A percentile compares a stretch with the other conserved stretches of the same genome.
Conservation (phyloP, 805 yeast genomes). For the Kazachstania africana region DNA sequence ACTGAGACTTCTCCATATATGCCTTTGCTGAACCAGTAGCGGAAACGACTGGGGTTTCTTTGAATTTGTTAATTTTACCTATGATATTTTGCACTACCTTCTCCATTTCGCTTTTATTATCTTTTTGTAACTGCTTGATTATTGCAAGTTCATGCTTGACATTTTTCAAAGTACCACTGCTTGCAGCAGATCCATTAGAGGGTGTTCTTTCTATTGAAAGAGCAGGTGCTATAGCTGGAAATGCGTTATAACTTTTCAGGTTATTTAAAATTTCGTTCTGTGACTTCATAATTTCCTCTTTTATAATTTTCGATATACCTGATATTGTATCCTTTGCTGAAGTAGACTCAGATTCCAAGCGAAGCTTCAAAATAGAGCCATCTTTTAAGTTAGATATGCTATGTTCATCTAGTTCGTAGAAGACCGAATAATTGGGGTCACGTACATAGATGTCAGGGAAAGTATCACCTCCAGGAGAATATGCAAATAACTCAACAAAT, state of each 20-base stretch:
- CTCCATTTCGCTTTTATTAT: constrained; percentile 33
- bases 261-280: constrained; percentile 7
- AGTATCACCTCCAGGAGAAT: constrained; percentile 55
- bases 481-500: constrained; percentile 81
- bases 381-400: constrained; percentile 43
- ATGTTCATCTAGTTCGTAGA: constrained; percentile 73
- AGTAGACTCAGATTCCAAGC: constrained; percentile 4
- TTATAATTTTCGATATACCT: constrained; percentile 2
- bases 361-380: constrained; percentile 50
- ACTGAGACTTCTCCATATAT: constrained; percentile 69
- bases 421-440: constrained; percentile 45
- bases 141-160: constrained; percentile 14
- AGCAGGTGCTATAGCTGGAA: too few species aligned
- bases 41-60: constrained; percentile 33
- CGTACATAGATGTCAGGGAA: constrained; percentile 74
- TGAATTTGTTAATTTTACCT: constrained; percentile 39
- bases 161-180: background rate
- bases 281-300: constrained; percentile 8
- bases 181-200: background rate
- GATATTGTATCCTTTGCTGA: too few species aligned
- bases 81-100: constrained; percentile 33
- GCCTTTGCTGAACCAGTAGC: constrained; percentile 28
- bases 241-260: too few species aligned
- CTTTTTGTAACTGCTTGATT: constrained; percentile 42
- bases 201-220: background rate